These are phyloP conservation scores for Microdochium trichocladiopsis DNA, from an alignment of 2,329 filamentous ascomycete species.

Conservation along the genomic window DNA sequence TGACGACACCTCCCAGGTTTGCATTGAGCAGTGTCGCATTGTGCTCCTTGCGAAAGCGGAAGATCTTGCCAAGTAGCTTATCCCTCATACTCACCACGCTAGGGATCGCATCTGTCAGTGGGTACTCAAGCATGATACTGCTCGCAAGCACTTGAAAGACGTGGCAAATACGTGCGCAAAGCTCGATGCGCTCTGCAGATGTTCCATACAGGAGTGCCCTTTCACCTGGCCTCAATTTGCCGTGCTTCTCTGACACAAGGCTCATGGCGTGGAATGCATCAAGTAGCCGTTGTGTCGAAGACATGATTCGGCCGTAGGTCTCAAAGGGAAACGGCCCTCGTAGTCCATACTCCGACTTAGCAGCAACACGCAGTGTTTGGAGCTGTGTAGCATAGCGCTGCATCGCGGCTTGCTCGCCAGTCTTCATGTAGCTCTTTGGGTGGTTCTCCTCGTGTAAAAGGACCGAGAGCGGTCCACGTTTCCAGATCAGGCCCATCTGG, in stretches of 20 bases:
- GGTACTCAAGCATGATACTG: slow-evolving; percentile 90
- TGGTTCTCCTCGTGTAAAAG: slow-evolving; percentile 54
- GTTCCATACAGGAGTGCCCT: slow-evolving; percentile 75
- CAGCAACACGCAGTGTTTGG: slow-evolving; percentile 64
- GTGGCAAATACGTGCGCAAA: slow-evolving; percentile 88
- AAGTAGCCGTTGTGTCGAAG: slow-evolving; percentile 74
- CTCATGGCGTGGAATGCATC: slow-evolving; percentile 97
- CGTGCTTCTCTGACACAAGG: slow-evolving; percentile 77
- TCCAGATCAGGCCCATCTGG: slow-evolving; percentile 94
- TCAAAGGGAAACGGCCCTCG: slow-evolving; percentile 77
- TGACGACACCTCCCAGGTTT: slow-evolving; percentile 30
- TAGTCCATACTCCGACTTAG: slow-evolving; percentile 82
- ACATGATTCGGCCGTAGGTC: slow-evolving; percentile 67
- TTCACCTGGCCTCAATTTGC: slow-evolving; percentile 71
- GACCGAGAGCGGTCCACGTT: slow-evolving; percentile 76
- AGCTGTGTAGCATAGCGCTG: slow-evolving; percentile 73
- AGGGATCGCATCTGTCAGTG: slow-evolving; percentile 81
- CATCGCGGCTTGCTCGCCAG: slow-evolving; percentile 81
- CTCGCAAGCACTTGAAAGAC: slow-evolving; percentile 80
- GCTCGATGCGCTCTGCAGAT: slow-evolving; percentile 65
- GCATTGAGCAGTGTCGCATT: slow-evolving; percentile 30
- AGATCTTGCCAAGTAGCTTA: slow-evolving; percentile 77
- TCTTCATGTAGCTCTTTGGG: slow-evolving; percentile 66
- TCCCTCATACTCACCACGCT: slow-evolving; percentile 77
- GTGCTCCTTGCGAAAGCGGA: slow-evolving; percentile 72